Evolutionary conservation across 75 land plant species (phyloP), one percentile per base, ranked within the genome.

Genomic region (Gnetum montanum): DNA sequence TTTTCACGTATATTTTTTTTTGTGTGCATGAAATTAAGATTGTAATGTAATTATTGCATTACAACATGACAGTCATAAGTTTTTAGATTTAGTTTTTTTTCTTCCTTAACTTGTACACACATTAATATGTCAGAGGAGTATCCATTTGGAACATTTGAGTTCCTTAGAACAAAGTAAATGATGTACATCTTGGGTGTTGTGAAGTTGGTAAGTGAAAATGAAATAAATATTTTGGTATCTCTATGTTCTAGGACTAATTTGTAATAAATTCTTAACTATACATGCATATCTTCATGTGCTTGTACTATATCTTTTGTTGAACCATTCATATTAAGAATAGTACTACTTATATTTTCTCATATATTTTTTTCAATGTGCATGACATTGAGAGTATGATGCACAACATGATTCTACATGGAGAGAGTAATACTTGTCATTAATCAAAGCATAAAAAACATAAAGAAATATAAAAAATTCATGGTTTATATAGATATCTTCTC

Each of bases 51-150:
- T 33, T 62, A 51, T 35, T 59, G 46, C 58, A 65, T 45, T 18
- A 57, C 44, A 0, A 65, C 19, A 47, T 65, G 67, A 33, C 8
- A 65, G 45, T 58, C 50, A 66, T 66, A 58, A 35, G 31, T 22
- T 24, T 58, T 66, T 2, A 63, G 44, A 31, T 60, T 43, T 0
- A 35, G 4, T n/a, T 56, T 30, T 27, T 57, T 65, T 2, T n/a
- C 2, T 22, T 65, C 58, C 18, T 58, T 23, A n/a, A 43, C 8
- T 2, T 3, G 8, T 2, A 58, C 29, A 41, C 11, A 43, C 3
- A 8, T 23, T 5, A 4, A 22, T 18, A 58, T 43, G 36, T 43
- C 45, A 43, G 60, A 40, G 1, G 47, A 7, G 45, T 43, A 58
- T 1, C 60, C 60, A 43, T 43, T 10, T 24, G 46, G 31, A 41